These are phyloP conservation scores for Coemansia sp. DNA, from an alignment of 192 early-diverging fungal genomes.

Conservation along the genomic window DNA sequence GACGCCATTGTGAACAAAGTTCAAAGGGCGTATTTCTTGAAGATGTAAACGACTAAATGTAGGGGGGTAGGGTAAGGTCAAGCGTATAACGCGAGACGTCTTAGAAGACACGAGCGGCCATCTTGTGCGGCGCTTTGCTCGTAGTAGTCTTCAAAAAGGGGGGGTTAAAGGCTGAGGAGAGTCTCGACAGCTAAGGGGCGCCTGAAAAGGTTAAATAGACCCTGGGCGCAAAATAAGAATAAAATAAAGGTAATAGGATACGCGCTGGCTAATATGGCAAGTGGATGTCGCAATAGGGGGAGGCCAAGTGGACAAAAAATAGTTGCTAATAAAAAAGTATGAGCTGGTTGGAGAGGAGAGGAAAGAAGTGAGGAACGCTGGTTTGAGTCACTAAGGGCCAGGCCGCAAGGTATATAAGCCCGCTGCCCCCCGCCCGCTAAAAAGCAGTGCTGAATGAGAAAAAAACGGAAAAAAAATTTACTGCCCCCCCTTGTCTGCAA, in stretches of 20 bases:
- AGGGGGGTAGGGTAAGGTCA: slow-evolving; percentile 20
- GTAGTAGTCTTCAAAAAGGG: slow-evolving; percentile 41
- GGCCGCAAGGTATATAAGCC: slow-evolving; percentile 18
- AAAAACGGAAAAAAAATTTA: slow-evolving; percentile 11
- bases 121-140: slow-evolving; percentile 33
- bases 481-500: slow-evolving; percentile 14
- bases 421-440: background rate
- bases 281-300: background rate
- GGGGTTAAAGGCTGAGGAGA: slow-evolving; percentile 28
- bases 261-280: background rate
- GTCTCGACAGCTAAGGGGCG: slow-evolving; percentile 20
- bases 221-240: slow-evolving; percentile 26
- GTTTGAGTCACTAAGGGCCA: slow-evolving; percentile 21
- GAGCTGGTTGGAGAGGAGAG: slow-evolving; percentile 13
- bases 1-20: slow-evolving; percentile 56
- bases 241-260: background rate
- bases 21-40: slow-evolving; percentile 28
- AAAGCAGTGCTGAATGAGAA: background rate
- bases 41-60: slow-evolving; percentile 18
- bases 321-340: slow-evolving; percentile 5
- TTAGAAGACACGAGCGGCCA: slow-evolving; percentile 58
- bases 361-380: slow-evolving; percentile 1
- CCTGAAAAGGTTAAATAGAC: slow-evolving; percentile 20
- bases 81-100: slow-evolving; percentile 36
- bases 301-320: background rate